Evolutionary conservation across 2,329 filamentous ascomycete genomes (phyloP).

Genomic region (Fusarium sp.): DNA sequence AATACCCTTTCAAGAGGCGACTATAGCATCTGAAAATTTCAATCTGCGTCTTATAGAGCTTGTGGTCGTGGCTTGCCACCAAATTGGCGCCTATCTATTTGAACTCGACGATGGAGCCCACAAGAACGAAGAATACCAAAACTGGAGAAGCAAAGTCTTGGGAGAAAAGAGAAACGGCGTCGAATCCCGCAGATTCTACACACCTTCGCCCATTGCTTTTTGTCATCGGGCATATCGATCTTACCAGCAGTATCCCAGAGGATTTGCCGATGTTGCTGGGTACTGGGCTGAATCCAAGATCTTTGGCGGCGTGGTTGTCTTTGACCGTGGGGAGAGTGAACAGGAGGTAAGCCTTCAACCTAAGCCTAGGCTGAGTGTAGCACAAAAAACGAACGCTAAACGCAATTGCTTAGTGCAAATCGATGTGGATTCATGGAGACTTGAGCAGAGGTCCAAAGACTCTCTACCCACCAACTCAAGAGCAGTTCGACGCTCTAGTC

Average conservation of each 20-base stretch:
- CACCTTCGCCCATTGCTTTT: constrained; percentile 1
- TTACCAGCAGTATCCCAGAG: constrained; percentile 18
- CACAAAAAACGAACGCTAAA: no score
- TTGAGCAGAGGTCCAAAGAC: neutral
- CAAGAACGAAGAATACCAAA: constrained; percentile 8
- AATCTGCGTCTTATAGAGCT: constrained; percentile 17
- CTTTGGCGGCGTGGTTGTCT: constrained; percentile 11
- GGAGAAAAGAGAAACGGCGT: neutral
- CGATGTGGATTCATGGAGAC: constrained; percentile 23
- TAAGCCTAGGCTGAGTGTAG: no score
- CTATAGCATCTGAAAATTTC: neutral
- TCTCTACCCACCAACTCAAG: constrained; percentile 18
- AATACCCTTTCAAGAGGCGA: neutral
- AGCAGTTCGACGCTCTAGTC: constrained; percentile 8
- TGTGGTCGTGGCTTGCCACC: constrained; percentile 9
- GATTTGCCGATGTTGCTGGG: constrained; percentile 8
- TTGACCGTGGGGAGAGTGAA: constrained; percentile 22
- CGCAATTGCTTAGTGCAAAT: no score
- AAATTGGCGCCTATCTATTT: constrained; percentile 24
- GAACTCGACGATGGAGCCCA: constrained; percentile 12
- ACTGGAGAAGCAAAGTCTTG: neutral
- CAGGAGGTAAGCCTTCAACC: constrained; percentile 8
- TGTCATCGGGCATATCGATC: constrained; percentile 5
- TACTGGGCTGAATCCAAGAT: constrained; percentile 29
- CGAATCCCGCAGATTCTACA: neutral